phyloP scores from a whole-genome alignment of 768 basidiomycete species.

The Sarcodon aspratus region DNA sequence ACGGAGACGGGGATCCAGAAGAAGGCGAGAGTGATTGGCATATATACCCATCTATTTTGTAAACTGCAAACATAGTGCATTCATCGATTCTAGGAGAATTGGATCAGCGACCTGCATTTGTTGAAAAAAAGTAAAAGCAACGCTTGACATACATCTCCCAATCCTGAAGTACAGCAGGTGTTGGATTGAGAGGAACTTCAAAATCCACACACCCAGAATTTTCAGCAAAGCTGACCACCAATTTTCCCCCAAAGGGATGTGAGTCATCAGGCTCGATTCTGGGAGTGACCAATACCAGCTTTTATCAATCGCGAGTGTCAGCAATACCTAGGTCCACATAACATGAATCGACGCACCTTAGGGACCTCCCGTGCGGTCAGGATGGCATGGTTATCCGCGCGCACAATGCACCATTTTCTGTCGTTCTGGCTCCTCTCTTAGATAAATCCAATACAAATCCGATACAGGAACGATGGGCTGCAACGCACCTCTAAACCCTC shows the following conservation, averaged over 20 bases:
- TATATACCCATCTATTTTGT: slow-evolving; percentile 55
- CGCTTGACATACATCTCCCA: slow-evolving; percentile 45
- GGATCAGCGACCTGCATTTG: neutral
- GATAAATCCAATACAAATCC: neutral
- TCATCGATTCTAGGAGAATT: slow-evolving; percentile 35
- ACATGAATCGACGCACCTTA: slow-evolving; percentile 29
- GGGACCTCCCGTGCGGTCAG: slow-evolving; percentile 58
- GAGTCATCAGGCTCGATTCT: slow-evolving; percentile 33
- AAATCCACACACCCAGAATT: slow-evolving; percentile 48
- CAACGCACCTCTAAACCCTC: slow-evolving; percentile 53
- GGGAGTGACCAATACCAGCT: slow-evolving; percentile 65
- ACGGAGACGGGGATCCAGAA: slow-evolving; percentile 28
- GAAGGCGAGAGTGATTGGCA: slow-evolving; percentile 29
- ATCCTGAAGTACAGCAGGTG: slow-evolving; percentile 28
- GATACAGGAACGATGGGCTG: neutral
- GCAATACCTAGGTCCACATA: neutral
- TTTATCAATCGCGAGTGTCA: neutral
- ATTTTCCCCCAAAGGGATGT: slow-evolving; percentile 32
- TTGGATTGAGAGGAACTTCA: slow-evolving; percentile 45
- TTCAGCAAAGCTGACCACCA: slow-evolving; percentile 49
- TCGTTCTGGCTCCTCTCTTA: slow-evolving; percentile 39
- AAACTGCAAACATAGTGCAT: slow-evolving; percentile 35
- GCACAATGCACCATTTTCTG: slow-evolving; percentile 60
- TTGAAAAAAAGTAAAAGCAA: neutral
- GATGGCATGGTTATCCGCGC: slow-evolving; percentile 36